Base-by-base conservation (phyloP, 2,329 filamentous ascomycete genomes). In the Fusarium algeriense region DNA sequence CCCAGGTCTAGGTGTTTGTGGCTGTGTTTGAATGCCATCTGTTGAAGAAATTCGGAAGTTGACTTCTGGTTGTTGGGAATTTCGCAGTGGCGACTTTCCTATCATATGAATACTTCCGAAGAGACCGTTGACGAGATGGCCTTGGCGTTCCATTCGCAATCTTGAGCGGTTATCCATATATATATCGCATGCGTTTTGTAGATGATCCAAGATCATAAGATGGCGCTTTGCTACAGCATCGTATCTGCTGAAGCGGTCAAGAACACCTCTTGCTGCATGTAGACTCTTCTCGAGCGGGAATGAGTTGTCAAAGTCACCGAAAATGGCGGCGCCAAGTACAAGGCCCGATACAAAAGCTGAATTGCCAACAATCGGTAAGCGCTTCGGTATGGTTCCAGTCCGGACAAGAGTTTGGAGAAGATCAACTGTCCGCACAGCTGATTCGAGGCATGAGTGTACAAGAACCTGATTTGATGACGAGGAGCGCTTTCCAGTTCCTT, bases 361-460 rank as follows among this genome's bases (percentile, higher is more conserved):
- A 52, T 85, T 85, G 7, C 85, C 82, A 1, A 85, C 70, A 19
- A 85, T 84, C 0, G 84, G 84, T 7, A 85, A 70, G 3, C 83
- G 77, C 34, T 81, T 82, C 0, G 84, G 83, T 1, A 84, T 76
- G 4, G 76, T 73, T 3, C 76, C 64, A 3, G 77, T 78, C 2
- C 71, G 72, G 7, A 80, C 66, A 3, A 85, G 77, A 3, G 75
- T 76, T 15, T 82, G 78, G 1, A 83, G 73, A 1, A 85, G 76
- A 7, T 83, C 81, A 5, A 85, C 76, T 0, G 78, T 78, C 12
- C 78, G 71, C 0, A 81, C 75, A 11, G 80, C 80, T 7, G 80
- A 81, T 59, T 81, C 78, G 2, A 81, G 74, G 26, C 80, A 81
- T 1, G 80, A 79, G 52, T 78, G 73, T 1, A 79, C 73, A 4